These are phyloP conservation scores for Darksidea phi DNA, from an alignment of 495 filamentous ascomycete genomes.

Conservation along the genomic window DNA sequence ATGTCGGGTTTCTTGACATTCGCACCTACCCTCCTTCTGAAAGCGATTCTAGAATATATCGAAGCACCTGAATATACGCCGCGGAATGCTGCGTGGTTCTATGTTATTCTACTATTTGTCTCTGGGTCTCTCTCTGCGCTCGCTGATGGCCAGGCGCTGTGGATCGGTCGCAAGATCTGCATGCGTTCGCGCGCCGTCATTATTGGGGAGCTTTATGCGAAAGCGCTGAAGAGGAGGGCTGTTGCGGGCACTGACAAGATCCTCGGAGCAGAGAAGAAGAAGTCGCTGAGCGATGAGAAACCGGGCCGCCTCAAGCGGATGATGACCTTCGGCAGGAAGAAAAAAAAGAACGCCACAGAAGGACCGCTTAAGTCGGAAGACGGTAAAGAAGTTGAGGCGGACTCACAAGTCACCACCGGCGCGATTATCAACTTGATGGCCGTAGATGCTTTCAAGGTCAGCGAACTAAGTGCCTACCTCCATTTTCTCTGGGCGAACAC, in stretches of 20 bases:
- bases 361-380: conserved; percentile 40
- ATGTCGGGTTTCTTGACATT: conserved; percentile 81
- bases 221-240: conserved; percentile 89
- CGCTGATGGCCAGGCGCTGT: conserved; percentile 83
- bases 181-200: conserved; percentile 91
- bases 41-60: conserved; percentile 88
- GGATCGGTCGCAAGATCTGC: conserved; percentile 89
- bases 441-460: conserved; percentile 98
- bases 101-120: conserved; percentile 83
- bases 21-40: conserved; percentile 84
- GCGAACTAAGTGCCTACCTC: conserved; percentile 85
- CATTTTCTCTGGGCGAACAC: conserved; percentile 87
- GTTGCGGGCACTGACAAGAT: conserved; percentile 69
- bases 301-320: conserved; percentile 50
- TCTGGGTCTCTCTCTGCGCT: conserved; percentile 75
- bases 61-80: conserved; percentile 78
- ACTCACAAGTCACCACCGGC: conserved; percentile 83
- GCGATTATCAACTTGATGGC: conserved; percentile 99
- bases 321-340: conserved; percentile 59
- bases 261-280: conserved; percentile 55
- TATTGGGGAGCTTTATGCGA: conserved; percentile 96
- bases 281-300: conserved; percentile 43
- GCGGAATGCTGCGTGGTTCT: conserved; percentile 90
- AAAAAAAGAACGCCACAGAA: conserved; percentile 59
- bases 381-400: conserved; percentile 47